Evolutionary conservation across 106 monocot genomes (phyloP), one percentile per base, ranked within the genome.

Genomic region (Alisma plantagoaquatica): DNA sequence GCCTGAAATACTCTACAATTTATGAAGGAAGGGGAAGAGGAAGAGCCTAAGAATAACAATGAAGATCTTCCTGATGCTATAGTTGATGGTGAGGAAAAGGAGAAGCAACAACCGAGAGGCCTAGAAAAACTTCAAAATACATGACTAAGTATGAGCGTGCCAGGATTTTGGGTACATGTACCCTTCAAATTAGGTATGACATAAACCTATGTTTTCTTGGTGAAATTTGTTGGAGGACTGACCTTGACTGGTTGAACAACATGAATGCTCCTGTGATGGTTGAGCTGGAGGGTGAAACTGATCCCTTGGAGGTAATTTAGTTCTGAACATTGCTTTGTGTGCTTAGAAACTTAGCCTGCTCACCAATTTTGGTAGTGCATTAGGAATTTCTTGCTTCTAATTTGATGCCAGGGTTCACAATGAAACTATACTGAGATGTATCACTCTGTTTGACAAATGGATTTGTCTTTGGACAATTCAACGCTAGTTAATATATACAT

Each of bases 221-320:
- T 29, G 21, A 6, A 18, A 22, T 2, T 26, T 22, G 16, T 43
- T 41, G 33, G 8, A 7, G 14, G 35, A 38, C 14, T 38, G 14
- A 8, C 58, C 43, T 11, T 26, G 22, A 27, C 38, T 21, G 53
- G 27, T 24, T 57, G 26, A 54, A 67, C 76, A 85, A 80, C 70
- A 86, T 86, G 86, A 86, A 86, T 70, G 86, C 80, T 12, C 80
- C 86, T 41, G 86, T 86, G 21, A 86, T 86, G 86, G 86, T 79
- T 26, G 86, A 86, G 70, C 54, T 86, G 52, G 86, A 80, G 76
- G 86, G 86, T 43, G 86, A 86, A 54, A 77, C 76, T 51, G 86
- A 86, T 61, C 80, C 86, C 28, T 51, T 81, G 16, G 76, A 81
- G 75, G 81, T 73, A 76, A 47, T 6, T 38, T 38, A 14, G 35